Conservation (phyloP, 208 protist species). For the Dictyostelium gargantuum region DNA sequence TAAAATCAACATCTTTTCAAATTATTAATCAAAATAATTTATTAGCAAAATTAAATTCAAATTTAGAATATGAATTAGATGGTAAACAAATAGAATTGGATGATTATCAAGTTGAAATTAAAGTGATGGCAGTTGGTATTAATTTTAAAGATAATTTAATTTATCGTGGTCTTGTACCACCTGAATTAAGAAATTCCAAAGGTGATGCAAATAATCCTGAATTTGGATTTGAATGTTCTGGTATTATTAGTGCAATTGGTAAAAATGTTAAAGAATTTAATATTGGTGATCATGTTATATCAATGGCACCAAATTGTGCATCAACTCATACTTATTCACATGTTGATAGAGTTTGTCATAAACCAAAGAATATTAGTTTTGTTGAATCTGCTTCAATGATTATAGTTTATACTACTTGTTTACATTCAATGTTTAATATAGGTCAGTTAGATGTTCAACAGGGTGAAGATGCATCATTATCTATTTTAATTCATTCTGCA, state of each 20-base stretch:
- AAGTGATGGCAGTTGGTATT: conserved; percentile 5
- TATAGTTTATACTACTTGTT: neutral
- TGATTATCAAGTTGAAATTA: conserved; percentile 1
- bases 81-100: neutral
- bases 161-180: neutral
- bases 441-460: conserved; percentile 15
- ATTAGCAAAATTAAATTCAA: neutral
- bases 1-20: neutral
- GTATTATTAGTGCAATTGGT: conserved; percentile 56
- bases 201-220: conserved; percentile 57
- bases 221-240: conserved; percentile 80
- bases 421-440: neutral
- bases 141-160: conserved; percentile 81
- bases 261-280: conserved; percentile 61
- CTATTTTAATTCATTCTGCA: conserved; percentile 77
- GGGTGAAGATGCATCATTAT: too few species aligned
- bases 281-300: conserved; percentile 77
- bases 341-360: neutral
- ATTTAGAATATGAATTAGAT: neutral
- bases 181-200: neutral
- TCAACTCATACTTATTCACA: neutral
- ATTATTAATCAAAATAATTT: neutral
- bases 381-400: conserved; percentile 69
- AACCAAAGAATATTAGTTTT: conserved; percentile 66
- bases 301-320: neutral